A percentile compares a stretch with the other conserved stretches of the same genome.
phyloP scores from a whole-genome alignment of 2,329 filamentous ascomycete species.

The Drechmeria coniospora region DNA sequence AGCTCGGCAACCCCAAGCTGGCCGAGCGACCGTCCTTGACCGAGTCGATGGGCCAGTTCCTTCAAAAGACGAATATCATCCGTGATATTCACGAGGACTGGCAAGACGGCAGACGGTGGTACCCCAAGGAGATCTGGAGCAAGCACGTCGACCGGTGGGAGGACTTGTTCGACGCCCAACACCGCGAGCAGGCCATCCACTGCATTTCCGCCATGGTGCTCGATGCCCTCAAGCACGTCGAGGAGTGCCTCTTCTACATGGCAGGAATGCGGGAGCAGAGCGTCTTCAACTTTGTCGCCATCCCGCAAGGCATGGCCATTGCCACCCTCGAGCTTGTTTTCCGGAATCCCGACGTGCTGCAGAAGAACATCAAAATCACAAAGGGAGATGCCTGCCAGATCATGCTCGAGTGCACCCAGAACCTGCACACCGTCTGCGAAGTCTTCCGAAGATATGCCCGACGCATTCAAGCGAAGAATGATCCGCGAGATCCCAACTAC shows the following conservation, averaged over 20 bases:
- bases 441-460: constrained; percentile 66
- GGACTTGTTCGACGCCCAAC: constrained; percentile 72
- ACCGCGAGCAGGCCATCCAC: constrained; percentile 62
- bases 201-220: constrained; percentile 91
- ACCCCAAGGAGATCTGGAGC: constrained; percentile 92
- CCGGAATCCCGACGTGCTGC: constrained; percentile 74
- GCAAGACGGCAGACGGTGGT: constrained; percentile 78
- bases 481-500: constrained; percentile 83
- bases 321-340: constrained; percentile 86
- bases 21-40: constrained; percentile 65
- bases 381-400: constrained; percentile 85
- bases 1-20: constrained; percentile 74
- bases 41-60: constrained; percentile 92
- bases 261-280: constrained; percentile 89
- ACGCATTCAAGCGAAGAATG: constrained; percentile 85
- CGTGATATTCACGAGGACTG: constrained; percentile 86
- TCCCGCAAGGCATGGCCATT: constrained; percentile 94
- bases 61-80: constrained; percentile 98
- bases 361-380: constrained; percentile 87
- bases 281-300: constrained; percentile 97
- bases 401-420: constrained; percentile 89
- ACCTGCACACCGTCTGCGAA: constrained; percentile 64
- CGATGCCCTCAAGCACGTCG: constrained; percentile 69
- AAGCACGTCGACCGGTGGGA: constrained; percentile 85
- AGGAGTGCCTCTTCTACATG: constrained; percentile 96